Evolutionary conservation across 441 rosid species (phyloP), one percentile per base, ranked within the genome.

Genomic region (Erysimum cheiri): DNA sequence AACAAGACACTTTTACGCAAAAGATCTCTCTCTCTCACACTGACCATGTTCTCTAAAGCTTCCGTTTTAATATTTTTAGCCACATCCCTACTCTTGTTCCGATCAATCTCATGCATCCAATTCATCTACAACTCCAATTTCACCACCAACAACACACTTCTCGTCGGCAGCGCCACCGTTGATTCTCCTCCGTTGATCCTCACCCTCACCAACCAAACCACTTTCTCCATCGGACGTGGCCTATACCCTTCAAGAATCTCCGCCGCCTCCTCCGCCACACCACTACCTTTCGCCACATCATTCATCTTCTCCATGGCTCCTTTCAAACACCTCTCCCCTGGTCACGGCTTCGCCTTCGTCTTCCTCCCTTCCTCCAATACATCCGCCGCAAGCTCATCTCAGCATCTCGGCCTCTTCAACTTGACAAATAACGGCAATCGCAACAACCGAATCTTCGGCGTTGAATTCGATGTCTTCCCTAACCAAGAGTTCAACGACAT

Each of bases 321-420:
- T 3, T 77, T 44, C 64, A 71, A 5, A 59, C 13, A 62, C 50
- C 63, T 39, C 4, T 66, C 61, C 33, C 80, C 78, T 6, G 78
- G 86, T 26, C 86, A 82, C 39, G 86, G 84, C 24, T 67, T 83
- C 44, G 84, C 67, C 35, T 78, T 84, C 33, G 72, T 71, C 57
- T 82, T 76, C 70, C 62, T 72, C 28, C 85, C 81, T 19, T 73
- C 24, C 19, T 15, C 67, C 3, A 82, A 75, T 11, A 71, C 74
- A 41, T 56, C 58, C 43, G 74, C 74, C 29, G 83, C 83, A 0
- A 70, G 52, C 37, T 77, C 82, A 0, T n/a, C 81, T 53, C 85
- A 78, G 43, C 72, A 81, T 73, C 83, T 83, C 22, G 87, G 87
- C 36, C 58, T 85, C 40, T 50, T 75, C 67, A 85, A 85, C 57